phyloP scores from a whole-genome alignment of 208 protist species.

The Leishmania tropica region DNA sequence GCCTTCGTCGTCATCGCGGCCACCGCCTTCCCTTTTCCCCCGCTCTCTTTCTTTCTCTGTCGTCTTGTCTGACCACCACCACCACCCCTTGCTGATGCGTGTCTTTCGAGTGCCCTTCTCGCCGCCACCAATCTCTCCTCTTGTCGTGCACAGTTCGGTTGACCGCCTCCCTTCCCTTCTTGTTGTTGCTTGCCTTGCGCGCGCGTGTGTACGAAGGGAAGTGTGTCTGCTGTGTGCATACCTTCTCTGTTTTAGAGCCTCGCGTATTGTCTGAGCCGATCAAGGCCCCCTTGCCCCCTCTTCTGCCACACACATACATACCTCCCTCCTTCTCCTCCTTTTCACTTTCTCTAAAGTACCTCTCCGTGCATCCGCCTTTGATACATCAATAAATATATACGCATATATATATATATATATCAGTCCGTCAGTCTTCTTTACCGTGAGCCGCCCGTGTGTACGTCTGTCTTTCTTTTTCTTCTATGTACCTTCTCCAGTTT shows the following conservation, averaged over 20 bases:
- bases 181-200: neutral
- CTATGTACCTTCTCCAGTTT: neutral
- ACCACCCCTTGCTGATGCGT: too few species aligned
- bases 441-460: neutral
- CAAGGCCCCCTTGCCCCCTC: neutral
- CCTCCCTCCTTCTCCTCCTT: neutral
- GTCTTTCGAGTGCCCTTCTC: too few species aligned
- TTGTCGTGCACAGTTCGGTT: too few species aligned
- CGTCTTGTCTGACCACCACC: too few species aligned
- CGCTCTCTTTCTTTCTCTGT: neutral
- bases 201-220: too few species aligned
- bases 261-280: neutral
- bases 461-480: neutral
- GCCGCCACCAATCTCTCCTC: too few species aligned
- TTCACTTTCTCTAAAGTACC: neutral
- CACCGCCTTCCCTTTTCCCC: neutral
- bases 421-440: neutral
- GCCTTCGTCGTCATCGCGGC: neutral
- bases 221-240: neutral
- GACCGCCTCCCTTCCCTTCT: too few species aligned
- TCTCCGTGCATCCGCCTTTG: too few species aligned
- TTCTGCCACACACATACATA: neutral
- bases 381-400: neutral
- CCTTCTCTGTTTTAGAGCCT: neutral
- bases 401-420: neutral